These are phyloP conservation scores for Monosporascus sp. DNA, from an alignment of 2,329 filamentous ascomycete species.

Conservation along the genomic window DNA sequence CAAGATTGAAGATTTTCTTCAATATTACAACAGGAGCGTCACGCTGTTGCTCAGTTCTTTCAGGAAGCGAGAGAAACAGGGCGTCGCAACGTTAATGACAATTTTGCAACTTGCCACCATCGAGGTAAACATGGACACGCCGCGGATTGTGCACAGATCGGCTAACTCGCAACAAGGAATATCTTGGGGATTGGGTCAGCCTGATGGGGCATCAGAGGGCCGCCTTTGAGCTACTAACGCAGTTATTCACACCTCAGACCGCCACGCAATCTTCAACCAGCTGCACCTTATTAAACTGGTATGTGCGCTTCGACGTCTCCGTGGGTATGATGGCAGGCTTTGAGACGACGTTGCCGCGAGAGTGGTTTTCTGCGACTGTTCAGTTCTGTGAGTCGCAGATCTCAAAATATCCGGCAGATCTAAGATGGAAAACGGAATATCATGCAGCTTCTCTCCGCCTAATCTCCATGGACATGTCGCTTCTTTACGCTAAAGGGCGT, in stretches of 20 bases:
- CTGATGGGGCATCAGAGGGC: constrained; percentile 89
- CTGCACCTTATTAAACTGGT: constrained; percentile 80
- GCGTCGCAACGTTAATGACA: constrained; percentile 71
- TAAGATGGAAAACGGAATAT: constrained; percentile 63
- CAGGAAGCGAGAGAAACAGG: constrained; percentile 64
- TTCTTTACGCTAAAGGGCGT: constrained; percentile 65
- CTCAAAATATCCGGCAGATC: constrained; percentile 52
- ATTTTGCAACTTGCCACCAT: constrained; percentile 90
- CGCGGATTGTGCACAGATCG: neutral
- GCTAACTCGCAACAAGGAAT: constrained; percentile 58
- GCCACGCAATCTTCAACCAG: constrained; percentile 66
- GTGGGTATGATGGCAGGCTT: constrained; percentile 78
- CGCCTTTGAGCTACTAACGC: constrained; percentile 73
- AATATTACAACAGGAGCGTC: constrained; percentile 87
- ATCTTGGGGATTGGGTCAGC: constrained; percentile 92
- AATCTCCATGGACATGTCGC: constrained; percentile 74
- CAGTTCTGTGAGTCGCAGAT: constrained; percentile 58
- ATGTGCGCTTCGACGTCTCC: constrained; percentile 80
- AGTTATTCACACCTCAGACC: constrained; percentile 71
- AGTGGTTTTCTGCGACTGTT: constrained; percentile 69
- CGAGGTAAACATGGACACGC: constrained; percentile 56
- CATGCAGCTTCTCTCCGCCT: constrained; percentile 62
- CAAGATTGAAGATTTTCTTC: constrained; percentile 74
- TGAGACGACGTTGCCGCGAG: constrained; percentile 64
- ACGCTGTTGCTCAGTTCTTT: constrained; percentile 68